These are phyloP conservation scores for Pilaira anomala DNA, from an alignment of 192 early-diverging fungal genomes.

Conservation along the genomic window DNA sequence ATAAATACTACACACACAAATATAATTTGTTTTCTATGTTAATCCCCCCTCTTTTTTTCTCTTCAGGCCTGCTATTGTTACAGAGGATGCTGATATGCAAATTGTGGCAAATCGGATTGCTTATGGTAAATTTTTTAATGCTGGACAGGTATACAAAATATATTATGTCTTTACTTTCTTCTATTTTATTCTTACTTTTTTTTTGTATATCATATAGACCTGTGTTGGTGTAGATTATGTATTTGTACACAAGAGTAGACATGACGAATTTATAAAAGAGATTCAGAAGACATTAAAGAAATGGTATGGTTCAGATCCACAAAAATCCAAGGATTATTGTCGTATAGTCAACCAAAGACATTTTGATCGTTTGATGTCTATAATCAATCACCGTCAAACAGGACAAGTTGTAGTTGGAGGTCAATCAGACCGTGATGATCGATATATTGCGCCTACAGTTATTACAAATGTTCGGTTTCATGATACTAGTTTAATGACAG, in stretches of 20 bases:
- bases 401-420: slow-evolving; percentile 64
- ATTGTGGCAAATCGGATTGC: slow-evolving; percentile 69
- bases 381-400: slow-evolving; percentile 45
- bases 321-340: slow-evolving; percentile 44
- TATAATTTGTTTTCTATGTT: neutral
- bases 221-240: slow-evolving; percentile 81
- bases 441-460: slow-evolving; percentile 81
- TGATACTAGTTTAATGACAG: slow-evolving; percentile 63
- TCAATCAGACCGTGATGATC: slow-evolving; percentile 52
- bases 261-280: slow-evolving; percentile 47
- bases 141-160: slow-evolving; percentile 66
- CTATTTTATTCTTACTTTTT: neutral
- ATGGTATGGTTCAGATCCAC: slow-evolving; percentile 43
- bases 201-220: slow-evolving; percentile 44
- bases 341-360: slow-evolving; percentile 65
- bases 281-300: slow-evolving; percentile 37
- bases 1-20: neutral
- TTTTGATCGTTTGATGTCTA: slow-evolving; percentile 52
- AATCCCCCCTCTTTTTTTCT: neutral
- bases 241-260: slow-evolving; percentile 46
- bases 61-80: slow-evolving; percentile 56
- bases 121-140: slow-evolving; percentile 82
- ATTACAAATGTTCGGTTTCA: slow-evolving; percentile 62
- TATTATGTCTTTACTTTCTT: neutral
- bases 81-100: slow-evolving; percentile 64